A percentile compares a stretch with the other conserved stretches of the same genome.
Conservation (phyloP, 768 basidiomycete species). For the Tricholoma flavovirens region DNA sequence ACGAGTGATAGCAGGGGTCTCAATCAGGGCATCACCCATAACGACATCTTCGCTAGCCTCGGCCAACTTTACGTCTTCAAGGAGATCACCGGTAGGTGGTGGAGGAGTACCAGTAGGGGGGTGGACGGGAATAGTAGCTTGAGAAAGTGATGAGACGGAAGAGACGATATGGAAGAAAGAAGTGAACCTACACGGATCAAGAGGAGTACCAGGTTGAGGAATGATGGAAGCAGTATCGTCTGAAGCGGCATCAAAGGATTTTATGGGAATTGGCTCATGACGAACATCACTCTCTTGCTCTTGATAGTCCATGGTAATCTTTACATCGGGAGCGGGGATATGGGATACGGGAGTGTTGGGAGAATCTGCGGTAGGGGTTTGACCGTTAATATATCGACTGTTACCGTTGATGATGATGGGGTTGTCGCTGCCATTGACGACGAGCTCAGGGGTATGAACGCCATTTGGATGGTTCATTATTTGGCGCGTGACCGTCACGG, state of each 20-base stretch:
- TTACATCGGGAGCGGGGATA: constrained; percentile 43
- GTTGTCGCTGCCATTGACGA: constrained; percentile 36
- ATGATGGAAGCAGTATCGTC: constrained; percentile 37
- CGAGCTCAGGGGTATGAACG: constrained; percentile 27
- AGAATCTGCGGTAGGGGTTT: constrained; percentile 42
- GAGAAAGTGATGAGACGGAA: constrained; percentile 20
- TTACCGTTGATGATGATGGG: constrained; percentile 8
- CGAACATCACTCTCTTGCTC: constrained; percentile 66
- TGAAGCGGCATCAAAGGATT: constrained; percentile 32
- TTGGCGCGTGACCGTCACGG: constrained; percentile 73
- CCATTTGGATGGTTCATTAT: constrained; percentile 49
- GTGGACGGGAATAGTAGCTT: constrained; percentile 39
- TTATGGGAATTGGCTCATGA: constrained; percentile 51
- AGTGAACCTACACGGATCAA: constrained; percentile 45
- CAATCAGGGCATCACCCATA: constrained; percentile 35
- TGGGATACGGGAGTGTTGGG: constrained; percentile 58
- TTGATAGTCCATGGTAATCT: constrained; percentile 57
- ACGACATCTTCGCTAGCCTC: constrained; percentile 37
- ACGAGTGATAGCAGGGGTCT: constrained; percentile 36
- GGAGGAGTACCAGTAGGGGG: constrained; percentile 43
- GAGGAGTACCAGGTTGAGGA: constrained; percentile 38
- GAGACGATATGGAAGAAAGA: constrained; percentile 14
- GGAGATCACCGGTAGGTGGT: constrained; percentile 33
- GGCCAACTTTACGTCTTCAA: constrained; percentile 56
- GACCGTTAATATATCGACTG: constrained; percentile 20